Evolutionary conservation across 441 rosid species (phyloP).

Genomic region (Bruguiera hainesii): DNA sequence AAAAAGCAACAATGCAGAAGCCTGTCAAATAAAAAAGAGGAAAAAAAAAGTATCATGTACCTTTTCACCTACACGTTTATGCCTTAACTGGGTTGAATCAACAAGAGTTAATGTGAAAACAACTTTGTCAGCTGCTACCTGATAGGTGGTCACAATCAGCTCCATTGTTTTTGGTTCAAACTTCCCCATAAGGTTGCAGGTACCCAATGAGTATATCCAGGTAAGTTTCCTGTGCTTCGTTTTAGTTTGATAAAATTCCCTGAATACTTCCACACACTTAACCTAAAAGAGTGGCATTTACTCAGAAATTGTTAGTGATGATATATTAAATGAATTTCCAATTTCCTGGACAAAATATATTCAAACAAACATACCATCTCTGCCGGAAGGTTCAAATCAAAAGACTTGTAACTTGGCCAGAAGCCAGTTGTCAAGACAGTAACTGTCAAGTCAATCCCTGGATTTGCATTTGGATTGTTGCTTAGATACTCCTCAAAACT

Average conservation of each 20-base stretch:
- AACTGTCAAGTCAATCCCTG: constrained; percentile 90
- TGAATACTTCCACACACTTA: constrained; percentile 83
- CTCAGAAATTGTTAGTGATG: neutral
- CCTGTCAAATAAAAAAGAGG: constrained; percentile 33
- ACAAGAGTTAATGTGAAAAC: neutral
- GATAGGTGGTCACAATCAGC: constrained; percentile 88
- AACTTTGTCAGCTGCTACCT: constrained; percentile 41
- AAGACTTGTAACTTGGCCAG: constrained; percentile 99
- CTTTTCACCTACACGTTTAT: neutral
- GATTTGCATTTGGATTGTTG: constrained; percentile 60
- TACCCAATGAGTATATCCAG: constrained; percentile 95
- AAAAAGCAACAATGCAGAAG: constrained; percentile 83
- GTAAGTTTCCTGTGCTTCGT: constrained; percentile 92
- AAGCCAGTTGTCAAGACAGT: constrained; percentile 96
- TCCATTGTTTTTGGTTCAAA: constrained; percentile 89
- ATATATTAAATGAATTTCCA: neutral
- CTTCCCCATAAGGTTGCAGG: constrained; percentile 81
- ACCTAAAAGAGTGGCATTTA: constrained; percentile 43
- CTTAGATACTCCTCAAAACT: constrained; percentile 77
- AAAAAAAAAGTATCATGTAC: constrained; percentile 7
- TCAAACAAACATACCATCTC: constrained; percentile 64
- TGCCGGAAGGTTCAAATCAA: constrained; percentile 86
- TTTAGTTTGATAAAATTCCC: constrained; percentile 79
- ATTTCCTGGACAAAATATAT: neutral
- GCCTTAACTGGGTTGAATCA: neutral